These are phyloP conservation scores for Magnaporthales sp. DNA, from an alignment of 2,329 filamentous ascomycete species.

Conservation along the genomic window DNA sequence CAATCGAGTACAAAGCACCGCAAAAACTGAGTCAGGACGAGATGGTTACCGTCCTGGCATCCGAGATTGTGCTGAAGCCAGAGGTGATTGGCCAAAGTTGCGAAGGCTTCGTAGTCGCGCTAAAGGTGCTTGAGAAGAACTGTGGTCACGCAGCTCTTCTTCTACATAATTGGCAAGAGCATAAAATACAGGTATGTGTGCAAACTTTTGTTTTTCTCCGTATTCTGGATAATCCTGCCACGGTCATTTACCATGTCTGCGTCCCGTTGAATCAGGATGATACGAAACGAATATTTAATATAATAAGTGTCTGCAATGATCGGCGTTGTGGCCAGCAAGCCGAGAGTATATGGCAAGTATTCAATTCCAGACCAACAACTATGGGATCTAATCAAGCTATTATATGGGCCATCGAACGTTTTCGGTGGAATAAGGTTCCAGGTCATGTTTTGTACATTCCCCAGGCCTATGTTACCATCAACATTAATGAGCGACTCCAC, in stretches of 20 bases:
- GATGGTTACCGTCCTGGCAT: constrained; percentile 22
- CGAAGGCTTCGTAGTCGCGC: constrained; percentile 18
- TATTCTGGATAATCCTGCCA: constrained; percentile 22
- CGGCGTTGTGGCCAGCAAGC: too few species aligned
- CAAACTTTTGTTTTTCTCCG: constrained; percentile 24
- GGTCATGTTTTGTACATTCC: too few species aligned
- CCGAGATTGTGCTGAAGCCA: constrained; percentile 23
- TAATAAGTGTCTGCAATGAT: too few species aligned
- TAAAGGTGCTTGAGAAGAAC: constrained; percentile 23
- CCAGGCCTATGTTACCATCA: too few species aligned
- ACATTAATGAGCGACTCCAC: too few species aligned
- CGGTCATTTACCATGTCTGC: constrained; percentile 22
- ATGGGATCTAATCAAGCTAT: too few species aligned
- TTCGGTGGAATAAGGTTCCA: too few species aligned
- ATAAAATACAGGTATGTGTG: constrained; percentile 27
- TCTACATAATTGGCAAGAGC: constrained; percentile 26
- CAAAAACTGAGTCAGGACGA: constrained; percentile 25
- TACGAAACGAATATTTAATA: too few species aligned
- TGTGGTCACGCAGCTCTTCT: constrained; percentile 30
- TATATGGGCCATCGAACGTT: too few species aligned
- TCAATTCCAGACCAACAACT: too few species aligned
- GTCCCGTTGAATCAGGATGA: too few species aligned
- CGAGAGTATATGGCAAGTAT: too few species aligned
- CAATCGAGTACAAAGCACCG: constrained; percentile 29
- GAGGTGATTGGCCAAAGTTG: constrained; percentile 24